Conservation (phyloP, 192 early-diverging fungal genomes). For the Spizellomyces sp. region DNA sequence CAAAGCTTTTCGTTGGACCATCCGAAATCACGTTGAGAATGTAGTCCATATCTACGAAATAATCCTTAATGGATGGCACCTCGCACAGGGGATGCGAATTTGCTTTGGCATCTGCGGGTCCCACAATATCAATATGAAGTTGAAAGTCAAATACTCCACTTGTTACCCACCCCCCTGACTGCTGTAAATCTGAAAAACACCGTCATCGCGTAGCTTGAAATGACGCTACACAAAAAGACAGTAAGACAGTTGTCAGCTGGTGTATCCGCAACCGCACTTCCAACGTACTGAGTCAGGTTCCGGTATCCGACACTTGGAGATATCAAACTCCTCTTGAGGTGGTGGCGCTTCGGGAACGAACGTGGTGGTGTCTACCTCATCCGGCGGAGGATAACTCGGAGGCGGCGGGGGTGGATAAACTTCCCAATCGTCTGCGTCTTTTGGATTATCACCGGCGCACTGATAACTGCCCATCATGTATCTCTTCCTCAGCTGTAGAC, state of each 20-base stretch:
- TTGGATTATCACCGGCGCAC: slow-evolving; percentile 79
- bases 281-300: slow-evolving; percentile 4
- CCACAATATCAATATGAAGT: too few species aligned
- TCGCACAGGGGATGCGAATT: not conserved
- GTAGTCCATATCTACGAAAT: slow-evolving; percentile 82
- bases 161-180: slow-evolving; percentile 24
- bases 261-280: slow-evolving; percentile 14
- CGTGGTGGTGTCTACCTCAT: not conserved
- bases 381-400: slow-evolving; percentile 58
- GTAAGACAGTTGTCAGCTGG: not conserved
- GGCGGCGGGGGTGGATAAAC: slow-evolving; percentile 86
- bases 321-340: slow-evolving; percentile 41
- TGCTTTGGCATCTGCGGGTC: slow-evolving; percentile 11
- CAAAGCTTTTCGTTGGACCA: slow-evolving; percentile 92
- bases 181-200: slow-evolving; percentile 64
- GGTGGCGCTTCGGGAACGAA: slow-evolving; percentile 9
- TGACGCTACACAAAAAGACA: not conserved
- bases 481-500: slow-evolving; percentile 77
- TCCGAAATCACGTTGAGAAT: slow-evolving; percentile 76
- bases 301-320: slow-evolving; percentile 44
- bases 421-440: slow-evolving; percentile 73
- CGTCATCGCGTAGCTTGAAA: slow-evolving; percentile 49
- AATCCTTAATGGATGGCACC: slow-evolving; percentile 80
- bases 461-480: slow-evolving; percentile 78
- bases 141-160: too few species aligned